Evolutionary conservation across 1,284 basidiomycete genomes (phyloP).

Genomic region (Anthracocystis walkeri): DNA sequence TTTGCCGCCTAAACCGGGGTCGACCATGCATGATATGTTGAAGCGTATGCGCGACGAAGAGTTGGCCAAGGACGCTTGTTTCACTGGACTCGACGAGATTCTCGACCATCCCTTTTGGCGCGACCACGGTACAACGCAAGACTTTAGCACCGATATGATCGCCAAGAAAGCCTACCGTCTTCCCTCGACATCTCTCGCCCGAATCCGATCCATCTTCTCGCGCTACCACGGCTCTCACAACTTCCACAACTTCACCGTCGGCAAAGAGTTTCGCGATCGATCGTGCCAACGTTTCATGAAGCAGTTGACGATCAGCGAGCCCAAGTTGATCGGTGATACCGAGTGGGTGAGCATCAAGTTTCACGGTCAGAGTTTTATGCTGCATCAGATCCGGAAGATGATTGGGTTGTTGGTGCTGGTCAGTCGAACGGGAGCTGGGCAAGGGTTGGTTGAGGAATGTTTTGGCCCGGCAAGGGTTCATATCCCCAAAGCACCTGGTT

Average conservation of each 20-base stretch:
- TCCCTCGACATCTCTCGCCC: constrained; percentile 34
- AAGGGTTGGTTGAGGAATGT: constrained; percentile 70
- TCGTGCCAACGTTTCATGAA: constrained; percentile 78
- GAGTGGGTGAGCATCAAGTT: constrained; percentile 96
- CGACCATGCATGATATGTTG: constrained; percentile 63
- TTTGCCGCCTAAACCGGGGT: constrained; percentile 84
- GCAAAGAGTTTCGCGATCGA: constrained; percentile 83
- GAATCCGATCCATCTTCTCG: constrained; percentile 53
- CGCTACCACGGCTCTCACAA: constrained; percentile 73
- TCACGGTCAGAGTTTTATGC: constrained; percentile 98
- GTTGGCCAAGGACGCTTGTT: constrained; percentile 14
- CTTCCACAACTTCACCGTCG: constrained; percentile 97
- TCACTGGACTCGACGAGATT: constrained; percentile 27
- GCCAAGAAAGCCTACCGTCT: constrained; percentile 65
- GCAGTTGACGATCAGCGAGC: constrained; percentile 59
- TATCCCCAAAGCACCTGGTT: constrained; percentile 94
- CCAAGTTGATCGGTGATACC: constrained; percentile 82
- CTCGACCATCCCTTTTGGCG: constrained; percentile 66
- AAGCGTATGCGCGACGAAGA: constrained; percentile 30
- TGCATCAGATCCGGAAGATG: constrained; percentile 98
- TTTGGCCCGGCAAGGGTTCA: constrained; percentile 80
- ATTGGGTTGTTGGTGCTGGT: constrained; percentile 84
- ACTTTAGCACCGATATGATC: constrained; percentile 55
- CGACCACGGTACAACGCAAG: constrained; percentile 38
- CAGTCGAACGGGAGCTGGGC: constrained; percentile 54